A percentile compares a stretch with the other conserved stretches of the same genome.
phyloP scores from a whole-genome alignment of 2,329 filamentous ascomycete genomes.

The Beauveria brongniartii region DNA sequence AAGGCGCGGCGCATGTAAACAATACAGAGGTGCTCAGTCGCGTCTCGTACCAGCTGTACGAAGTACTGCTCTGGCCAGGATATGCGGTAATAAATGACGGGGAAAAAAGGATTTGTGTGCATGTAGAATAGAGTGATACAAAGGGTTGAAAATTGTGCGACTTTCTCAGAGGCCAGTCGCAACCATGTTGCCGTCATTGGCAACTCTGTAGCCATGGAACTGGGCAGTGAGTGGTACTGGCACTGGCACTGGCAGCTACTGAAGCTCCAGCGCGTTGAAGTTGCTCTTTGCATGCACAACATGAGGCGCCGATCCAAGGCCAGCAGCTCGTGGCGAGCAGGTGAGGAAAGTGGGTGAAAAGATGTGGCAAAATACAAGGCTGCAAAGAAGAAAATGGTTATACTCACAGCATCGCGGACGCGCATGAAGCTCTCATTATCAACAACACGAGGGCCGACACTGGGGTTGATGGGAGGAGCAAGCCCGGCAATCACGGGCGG shows the following conservation, averaged over 20 bases:
- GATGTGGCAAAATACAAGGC: background rate
- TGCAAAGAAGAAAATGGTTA: conserved; percentile 12
- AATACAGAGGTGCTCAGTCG: conserved; percentile 5
- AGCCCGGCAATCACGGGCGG: conserved; percentile 20
- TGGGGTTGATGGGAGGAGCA: conserved; percentile 16
- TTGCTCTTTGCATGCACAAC: conserved; percentile 3
- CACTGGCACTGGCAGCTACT: background rate
- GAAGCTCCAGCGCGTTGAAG: background rate
- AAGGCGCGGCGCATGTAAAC: conserved; percentile 9
- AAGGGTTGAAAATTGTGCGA: too few species aligned
- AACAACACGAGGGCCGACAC: conserved; percentile 31
- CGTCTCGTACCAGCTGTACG: background rate
- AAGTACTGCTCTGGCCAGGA: background rate
- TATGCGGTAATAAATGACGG: background rate
- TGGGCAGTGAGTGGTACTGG: background rate
- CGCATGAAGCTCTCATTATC: conserved; percentile 70
- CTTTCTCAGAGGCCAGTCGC: background rate
- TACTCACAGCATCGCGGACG: conserved; percentile 73
- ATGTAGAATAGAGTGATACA: background rate
- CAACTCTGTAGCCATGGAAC: background rate
- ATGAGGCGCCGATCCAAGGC: background rate
- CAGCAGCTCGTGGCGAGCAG: background rate
- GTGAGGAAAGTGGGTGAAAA: background rate
- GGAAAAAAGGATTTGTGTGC: background rate
- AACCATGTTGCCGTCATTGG: background rate